Percentiles rank a stretch among this genome's conserved stretches.
phyloP scores from a whole-genome alignment of 352 stramenopile species.

The Phytophthora tubulina region DNA sequence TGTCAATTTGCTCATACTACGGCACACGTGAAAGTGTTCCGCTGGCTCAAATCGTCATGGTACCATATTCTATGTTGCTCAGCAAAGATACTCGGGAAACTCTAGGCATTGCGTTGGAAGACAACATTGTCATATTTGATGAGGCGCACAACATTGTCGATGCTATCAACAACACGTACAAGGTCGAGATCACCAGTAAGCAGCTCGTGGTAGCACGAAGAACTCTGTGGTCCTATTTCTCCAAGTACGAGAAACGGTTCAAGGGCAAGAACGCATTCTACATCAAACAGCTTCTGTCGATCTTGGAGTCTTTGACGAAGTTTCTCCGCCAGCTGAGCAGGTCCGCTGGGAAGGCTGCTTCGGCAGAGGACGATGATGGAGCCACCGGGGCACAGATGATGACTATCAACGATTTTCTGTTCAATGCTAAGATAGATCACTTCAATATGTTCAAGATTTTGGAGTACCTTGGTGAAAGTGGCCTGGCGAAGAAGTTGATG shows the following conservation, averaged over 20 bases:
- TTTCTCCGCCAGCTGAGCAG: constrained; percentile 75
- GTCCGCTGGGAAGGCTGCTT: constrained; percentile 5
- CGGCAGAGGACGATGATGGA: constrained; percentile 35
- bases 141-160: constrained; percentile 99
- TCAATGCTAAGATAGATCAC: constrained; percentile 80
- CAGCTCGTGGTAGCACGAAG: constrained; percentile 75
- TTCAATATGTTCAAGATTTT: constrained; percentile 94
- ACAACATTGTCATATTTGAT: constrained; percentile 97
- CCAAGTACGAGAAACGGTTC: constrained; percentile 89
- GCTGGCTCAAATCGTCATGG: constrained; percentile 90
- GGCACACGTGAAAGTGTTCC: constrained; percentile 90
- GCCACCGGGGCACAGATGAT: constrained; percentile 65
- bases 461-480: constrained; percentile 82
- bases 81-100: constrained; percentile 92
- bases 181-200: constrained; percentile 79
- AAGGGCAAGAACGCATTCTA: constrained; percentile 91
- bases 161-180: constrained; percentile 94
- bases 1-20: constrained; percentile 98
- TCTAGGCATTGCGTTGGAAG: constrained; percentile 86
- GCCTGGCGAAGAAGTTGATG: constrained; percentile 85
- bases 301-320: constrained; percentile 81
- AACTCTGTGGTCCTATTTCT: constrained; percentile 88
- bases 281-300: constrained; percentile 89
- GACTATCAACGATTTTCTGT: constrained; percentile 89
- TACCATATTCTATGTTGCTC: constrained; percentile 95